phyloP scores from a whole-genome alignment of 768 basidiomycete species.

The Podaxis mareebaensis region DNA sequence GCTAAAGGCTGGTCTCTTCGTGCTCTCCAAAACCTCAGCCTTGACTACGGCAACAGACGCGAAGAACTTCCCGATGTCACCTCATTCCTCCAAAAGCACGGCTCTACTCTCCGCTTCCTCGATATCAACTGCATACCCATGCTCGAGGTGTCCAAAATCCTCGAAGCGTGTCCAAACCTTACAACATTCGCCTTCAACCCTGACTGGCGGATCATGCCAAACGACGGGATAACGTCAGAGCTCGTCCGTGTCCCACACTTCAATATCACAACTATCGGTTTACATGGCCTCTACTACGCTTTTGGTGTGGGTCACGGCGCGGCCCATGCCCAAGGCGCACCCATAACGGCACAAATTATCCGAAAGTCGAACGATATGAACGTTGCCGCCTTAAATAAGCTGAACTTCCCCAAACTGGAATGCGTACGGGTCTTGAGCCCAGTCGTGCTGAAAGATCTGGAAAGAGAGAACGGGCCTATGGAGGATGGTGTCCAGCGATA shows the following conservation, averaged over 20 bases:
- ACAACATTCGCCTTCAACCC: conserved; percentile 69
- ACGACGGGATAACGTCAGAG: conserved; percentile 32
- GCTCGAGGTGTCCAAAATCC: conserved; percentile 57
- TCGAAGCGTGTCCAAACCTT: conserved; percentile 65
- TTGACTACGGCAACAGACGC: conserved; percentile 49
- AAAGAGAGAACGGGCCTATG: conserved; percentile 51
- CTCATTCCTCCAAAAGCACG: conserved; percentile 62
- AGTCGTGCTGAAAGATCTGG: conserved; percentile 56
- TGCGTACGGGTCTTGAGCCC: conserved; percentile 60
- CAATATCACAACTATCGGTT: conserved; percentile 60
- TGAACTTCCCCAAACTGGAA: conserved; percentile 61
- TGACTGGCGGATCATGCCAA: conserved; percentile 62
- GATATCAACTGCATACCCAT: conserved; percentile 61
- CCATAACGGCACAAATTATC: conserved; percentile 44
- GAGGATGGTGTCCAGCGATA: conserved; percentile 54
- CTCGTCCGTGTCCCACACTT: conserved; percentile 55
- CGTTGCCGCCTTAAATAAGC: conserved; percentile 50
- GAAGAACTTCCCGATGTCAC: conserved; percentile 58
- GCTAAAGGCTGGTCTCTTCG: conserved; percentile 68
- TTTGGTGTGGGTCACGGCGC: conserved; percentile 65
- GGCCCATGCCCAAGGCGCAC: conserved; percentile 37
- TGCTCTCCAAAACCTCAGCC: conserved; percentile 52
- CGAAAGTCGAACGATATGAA: conserved; percentile 68
- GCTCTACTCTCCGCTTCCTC: conserved; percentile 57
- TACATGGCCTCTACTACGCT: conserved; percentile 68